Evolutionary conservation across 352 stramenopile genomes (phyloP).

Genomic region (Phytopythium vexans): DNA sequence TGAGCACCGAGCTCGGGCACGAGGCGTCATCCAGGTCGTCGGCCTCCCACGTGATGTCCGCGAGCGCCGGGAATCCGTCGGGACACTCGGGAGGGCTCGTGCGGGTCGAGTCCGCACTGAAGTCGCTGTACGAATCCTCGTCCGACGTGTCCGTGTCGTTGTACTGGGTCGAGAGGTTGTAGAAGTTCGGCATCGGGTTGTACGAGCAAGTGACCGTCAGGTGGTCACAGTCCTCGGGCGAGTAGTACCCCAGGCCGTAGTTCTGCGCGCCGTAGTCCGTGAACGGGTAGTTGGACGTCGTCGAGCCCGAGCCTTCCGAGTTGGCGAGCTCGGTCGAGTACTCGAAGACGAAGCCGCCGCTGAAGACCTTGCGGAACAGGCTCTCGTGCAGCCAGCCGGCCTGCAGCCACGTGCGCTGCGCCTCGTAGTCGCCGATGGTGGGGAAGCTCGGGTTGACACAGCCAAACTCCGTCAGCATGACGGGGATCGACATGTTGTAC

Average conservation of each 20-base stretch:
- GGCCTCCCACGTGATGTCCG: slow-evolving; percentile 26
- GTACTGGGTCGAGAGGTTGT: slow-evolving; percentile 44
- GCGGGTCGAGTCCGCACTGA: slow-evolving; percentile 25
- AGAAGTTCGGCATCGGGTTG: slow-evolving; percentile 72
- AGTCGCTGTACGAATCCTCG: slow-evolving; percentile 25
- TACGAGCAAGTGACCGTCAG: slow-evolving; percentile 50
- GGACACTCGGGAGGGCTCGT: slow-evolving; percentile 21
- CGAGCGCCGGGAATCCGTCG: slow-evolving; percentile 21
- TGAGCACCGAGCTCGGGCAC: slow-evolving; percentile 26
- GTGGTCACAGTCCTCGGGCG: slow-evolving; percentile 63
- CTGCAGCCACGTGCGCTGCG: slow-evolving; percentile 64
- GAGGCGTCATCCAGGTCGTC: slow-evolving; percentile 23
- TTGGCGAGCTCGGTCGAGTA: slow-evolving; percentile 82
- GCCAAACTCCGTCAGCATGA: slow-evolving; percentile 84
- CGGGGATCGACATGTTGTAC: slow-evolving; percentile 69
- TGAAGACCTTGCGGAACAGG: slow-evolving; percentile 54
- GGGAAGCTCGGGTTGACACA: slow-evolving; percentile 69
- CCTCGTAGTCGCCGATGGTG: slow-evolving; percentile 63
- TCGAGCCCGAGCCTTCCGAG: slow-evolving; percentile 17
- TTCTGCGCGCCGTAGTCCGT: slow-evolving; percentile 60
- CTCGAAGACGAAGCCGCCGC: slow-evolving; percentile 76
- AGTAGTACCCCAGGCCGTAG: slow-evolving; percentile 82
- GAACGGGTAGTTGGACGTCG: slow-evolving; percentile 63
- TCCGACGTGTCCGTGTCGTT: slow-evolving; percentile 34
- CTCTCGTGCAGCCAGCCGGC: slow-evolving; percentile 51